phyloP scores from a whole-genome alignment of 495 filamentous ascomycete genomes.

The Tuber microsphaerosporum region DNA sequence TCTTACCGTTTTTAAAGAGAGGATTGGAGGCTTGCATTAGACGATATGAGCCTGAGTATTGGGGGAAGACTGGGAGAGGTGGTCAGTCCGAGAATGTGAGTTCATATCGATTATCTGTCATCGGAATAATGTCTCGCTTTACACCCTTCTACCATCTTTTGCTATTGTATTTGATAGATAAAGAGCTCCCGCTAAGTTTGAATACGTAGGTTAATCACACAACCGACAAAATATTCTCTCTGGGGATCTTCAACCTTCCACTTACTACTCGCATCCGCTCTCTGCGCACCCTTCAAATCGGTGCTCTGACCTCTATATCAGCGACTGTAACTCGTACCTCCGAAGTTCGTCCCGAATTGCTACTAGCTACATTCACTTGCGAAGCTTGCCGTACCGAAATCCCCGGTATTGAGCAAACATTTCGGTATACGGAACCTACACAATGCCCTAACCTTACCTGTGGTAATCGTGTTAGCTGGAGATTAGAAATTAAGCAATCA shows the following conservation, averaged over 20 bases:
- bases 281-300: conserved; percentile 83
- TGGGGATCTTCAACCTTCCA: conserved; percentile 95
- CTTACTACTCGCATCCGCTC: conserved; percentile 85
- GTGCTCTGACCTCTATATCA: conserved; percentile 85
- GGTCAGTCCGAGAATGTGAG: conserved; percentile 29
- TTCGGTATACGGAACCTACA: conserved; percentile 91
- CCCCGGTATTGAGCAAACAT: conserved; percentile 91
- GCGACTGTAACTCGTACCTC: conserved; percentile 95
- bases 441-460: conserved; percentile 93
- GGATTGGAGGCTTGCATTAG: conserved; percentile 88
- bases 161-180: background rate
- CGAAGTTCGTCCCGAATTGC: conserved; percentile 89
- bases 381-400: conserved; percentile 74
- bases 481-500: conserved; percentile 89
- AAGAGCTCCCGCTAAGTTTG: background rate
- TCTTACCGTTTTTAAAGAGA: conserved; percentile 82
- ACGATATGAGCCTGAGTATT: conserved; percentile 91
- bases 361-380: conserved; percentile 85
- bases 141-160: background rate
- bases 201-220: conserved; percentile 57
- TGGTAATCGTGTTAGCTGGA: conserved; percentile 81
- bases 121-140: background rate
- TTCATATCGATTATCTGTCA: background rate
- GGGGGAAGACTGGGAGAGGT: conserved; percentile 38
- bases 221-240: conserved; percentile 88